Conservation (phyloP, 2,329 filamentous ascomycete species). For the Plenodomus lindquistii region DNA sequence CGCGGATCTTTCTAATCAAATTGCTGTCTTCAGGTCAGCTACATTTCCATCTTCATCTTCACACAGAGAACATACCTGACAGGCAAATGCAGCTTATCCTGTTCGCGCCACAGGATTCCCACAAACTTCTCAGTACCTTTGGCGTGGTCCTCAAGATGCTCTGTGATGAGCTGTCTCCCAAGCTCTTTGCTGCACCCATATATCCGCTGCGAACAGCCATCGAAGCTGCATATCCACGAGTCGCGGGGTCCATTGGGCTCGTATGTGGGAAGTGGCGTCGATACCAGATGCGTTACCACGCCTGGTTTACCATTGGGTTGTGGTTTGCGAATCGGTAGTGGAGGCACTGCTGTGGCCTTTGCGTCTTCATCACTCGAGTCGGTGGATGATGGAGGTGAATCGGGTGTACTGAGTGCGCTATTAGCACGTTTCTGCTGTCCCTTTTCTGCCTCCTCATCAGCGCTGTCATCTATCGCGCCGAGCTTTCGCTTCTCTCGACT, state of each 20-base stretch:
- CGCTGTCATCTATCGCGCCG: conserved; percentile 7
- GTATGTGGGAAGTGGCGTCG: conserved; percentile 40
- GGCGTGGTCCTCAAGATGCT: conserved; percentile 66
- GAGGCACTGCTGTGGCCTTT: conserved; percentile 11
- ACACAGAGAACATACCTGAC: conserved; percentile 36
- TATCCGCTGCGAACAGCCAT: conserved; percentile 66
- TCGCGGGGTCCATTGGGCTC: conserved; percentile 59
- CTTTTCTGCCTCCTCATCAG: conserved; percentile 16
- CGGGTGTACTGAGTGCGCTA: conserved; percentile 22
- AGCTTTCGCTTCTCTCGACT: conserved; percentile 36
- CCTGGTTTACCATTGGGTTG: conserved; percentile 12
- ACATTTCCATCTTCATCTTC: background rate
- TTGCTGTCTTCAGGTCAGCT: conserved; percentile 34
- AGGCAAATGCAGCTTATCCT: conserved; percentile 44
- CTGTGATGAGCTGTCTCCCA: conserved; percentile 60
- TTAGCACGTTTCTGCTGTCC: conserved; percentile 34
- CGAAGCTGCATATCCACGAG: conserved; percentile 68
- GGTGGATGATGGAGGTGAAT: conserved; percentile 23
- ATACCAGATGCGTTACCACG: conserved; percentile 27
- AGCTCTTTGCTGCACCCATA: conserved; percentile 62
- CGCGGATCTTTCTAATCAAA: conserved; percentile 52
- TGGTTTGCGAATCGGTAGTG: conserved; percentile 31
- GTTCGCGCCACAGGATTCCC: conserved; percentile 60
- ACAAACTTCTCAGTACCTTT: conserved; percentile 57
- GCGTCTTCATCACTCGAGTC: conserved; percentile 20